These are phyloP conservation scores for Cyberlindnera misumaiensis DNA, from an alignment of 805 yeast species.

Conservation along the genomic window DNA sequence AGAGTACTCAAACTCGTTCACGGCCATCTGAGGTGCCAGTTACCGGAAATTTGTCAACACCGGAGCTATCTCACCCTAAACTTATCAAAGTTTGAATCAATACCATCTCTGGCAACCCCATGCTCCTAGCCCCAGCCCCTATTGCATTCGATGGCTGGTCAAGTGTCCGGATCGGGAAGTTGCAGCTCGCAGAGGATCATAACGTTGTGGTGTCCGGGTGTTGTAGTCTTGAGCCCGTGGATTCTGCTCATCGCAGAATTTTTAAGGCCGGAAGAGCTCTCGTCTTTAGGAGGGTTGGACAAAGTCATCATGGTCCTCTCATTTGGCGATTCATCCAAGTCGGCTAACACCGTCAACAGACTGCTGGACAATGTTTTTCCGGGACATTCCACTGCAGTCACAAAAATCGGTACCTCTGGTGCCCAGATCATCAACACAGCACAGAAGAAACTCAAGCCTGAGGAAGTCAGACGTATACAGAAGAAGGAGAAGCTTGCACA, in stretches of 20 bases:
- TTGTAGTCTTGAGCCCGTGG: too few species aligned
- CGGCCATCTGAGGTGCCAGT: not conserved
- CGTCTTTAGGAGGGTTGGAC: not conserved
- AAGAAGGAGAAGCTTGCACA: conserved; percentile 28
- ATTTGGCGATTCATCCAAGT: conserved; percentile 3
- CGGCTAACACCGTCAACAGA: conserved; percentile 31
- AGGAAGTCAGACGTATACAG: conserved; percentile 27
- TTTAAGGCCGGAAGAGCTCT: not conserved
- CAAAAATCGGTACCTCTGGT: conserved; percentile 19
- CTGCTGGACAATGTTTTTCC: conserved; percentile 32
- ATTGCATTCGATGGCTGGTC: too few species aligned
- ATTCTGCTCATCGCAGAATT: too few species aligned
- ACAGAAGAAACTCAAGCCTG: conserved; percentile 27
- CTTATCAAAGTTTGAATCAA: too few species aligned
- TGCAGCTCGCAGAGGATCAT: too few species aligned
- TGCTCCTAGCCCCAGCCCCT: too few species aligned
- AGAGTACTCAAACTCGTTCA: not conserved
- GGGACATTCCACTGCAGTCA: conserved; percentile 21
- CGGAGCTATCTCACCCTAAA: too few species aligned
- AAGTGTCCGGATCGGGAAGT: too few species aligned
- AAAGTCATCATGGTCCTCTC: conserved; percentile 2
- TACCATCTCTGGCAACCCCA: too few species aligned
- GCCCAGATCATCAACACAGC: conserved; percentile 34
- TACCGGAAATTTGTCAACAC: too few species aligned
- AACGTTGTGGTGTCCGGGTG: too few species aligned